Evolutionary conservation across 1,284 basidiomycete species (phyloP).

Genomic region (Ustilago lituana): DNA sequence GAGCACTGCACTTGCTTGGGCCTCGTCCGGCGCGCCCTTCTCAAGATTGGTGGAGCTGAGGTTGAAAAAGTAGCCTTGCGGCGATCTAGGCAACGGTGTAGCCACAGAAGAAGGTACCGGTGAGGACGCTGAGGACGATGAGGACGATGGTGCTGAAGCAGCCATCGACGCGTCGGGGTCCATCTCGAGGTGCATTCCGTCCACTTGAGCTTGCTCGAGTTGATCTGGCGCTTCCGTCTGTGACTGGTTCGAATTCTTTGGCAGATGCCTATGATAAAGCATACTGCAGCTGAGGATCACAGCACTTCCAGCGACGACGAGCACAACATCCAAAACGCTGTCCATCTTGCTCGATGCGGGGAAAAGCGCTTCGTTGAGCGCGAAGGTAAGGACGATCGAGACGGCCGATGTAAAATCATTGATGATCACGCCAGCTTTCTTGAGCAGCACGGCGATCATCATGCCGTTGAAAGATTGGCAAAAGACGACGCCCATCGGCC

Average conservation of each 20-base stretch:
- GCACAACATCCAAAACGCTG: slow-evolving; percentile 1
- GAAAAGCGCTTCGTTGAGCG: slow-evolving; percentile 15
- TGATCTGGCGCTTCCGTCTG: neutral
- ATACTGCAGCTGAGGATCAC: slow-evolving; percentile 19
- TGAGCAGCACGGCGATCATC: slow-evolving; percentile 23
- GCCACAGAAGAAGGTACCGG: slow-evolving; percentile 7
- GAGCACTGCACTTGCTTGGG: neutral
- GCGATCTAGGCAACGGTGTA: slow-evolving; percentile 5
- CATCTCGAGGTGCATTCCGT: slow-evolving; percentile 2
- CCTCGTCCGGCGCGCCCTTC: neutral
- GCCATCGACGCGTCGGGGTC: neutral
- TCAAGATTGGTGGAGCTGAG: slow-evolving; percentile 4
- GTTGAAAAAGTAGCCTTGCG: slow-evolving; percentile 8
- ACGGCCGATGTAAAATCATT: slow-evolving; percentile 22
- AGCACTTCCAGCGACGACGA: slow-evolving; percentile 11
- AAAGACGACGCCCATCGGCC: slow-evolving; percentile 22
- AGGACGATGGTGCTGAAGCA: neutral
- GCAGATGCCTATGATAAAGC: slow-evolving; percentile 7
- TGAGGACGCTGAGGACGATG: slow-evolving; percentile 5
- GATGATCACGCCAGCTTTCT: slow-evolving; percentile 30
- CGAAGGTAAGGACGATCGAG: slow-evolving; percentile 24
- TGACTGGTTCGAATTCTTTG: neutral
- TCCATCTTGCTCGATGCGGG: slow-evolving; percentile 9
- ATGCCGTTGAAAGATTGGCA: slow-evolving; percentile 31
- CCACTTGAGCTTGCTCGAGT: neutral